These are phyloP conservation scores for Fraxinus sp. DNA, from an alignment of 305 asterid species.

Conservation along the genomic window DNA sequence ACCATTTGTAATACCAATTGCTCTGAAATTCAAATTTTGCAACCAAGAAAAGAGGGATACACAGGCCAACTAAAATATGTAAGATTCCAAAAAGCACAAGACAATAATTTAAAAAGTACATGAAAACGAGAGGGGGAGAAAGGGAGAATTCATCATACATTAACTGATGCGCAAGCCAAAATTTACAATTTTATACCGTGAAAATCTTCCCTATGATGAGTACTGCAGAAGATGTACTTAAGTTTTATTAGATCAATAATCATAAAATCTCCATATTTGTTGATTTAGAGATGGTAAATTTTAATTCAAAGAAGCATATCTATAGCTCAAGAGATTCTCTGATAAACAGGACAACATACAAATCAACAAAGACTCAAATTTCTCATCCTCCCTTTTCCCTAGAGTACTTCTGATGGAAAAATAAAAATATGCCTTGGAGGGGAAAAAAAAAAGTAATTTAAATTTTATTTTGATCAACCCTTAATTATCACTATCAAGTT, in stretches of 20 bases:
- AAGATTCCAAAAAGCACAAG: background rate
- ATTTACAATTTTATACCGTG: background rate
- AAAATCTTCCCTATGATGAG: background rate
- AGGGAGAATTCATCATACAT: background rate
- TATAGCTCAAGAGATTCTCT: background rate
- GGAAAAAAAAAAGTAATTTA: background rate
- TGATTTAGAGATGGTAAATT: background rate
- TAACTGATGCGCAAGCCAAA: background rate
- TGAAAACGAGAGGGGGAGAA: background rate
- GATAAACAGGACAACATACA: background rate
- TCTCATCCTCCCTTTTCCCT: background rate
- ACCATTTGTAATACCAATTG: background rate
- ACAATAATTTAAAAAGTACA: background rate
- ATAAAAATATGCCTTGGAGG: background rate
- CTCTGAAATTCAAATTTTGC: background rate
- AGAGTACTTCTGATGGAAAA: background rate
- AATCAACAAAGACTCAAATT: background rate
- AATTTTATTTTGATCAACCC: background rate
- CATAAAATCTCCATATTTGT: background rate
- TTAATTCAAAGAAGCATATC: background rate
- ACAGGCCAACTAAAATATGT: background rate
- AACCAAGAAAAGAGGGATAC: background rate
- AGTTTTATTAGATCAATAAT: background rate
- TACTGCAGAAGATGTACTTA: background rate
- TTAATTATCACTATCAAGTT: background rate